Conservation (phyloP, 2,329 filamentous ascomycete genomes). For the Phoma herbarum region DNA sequence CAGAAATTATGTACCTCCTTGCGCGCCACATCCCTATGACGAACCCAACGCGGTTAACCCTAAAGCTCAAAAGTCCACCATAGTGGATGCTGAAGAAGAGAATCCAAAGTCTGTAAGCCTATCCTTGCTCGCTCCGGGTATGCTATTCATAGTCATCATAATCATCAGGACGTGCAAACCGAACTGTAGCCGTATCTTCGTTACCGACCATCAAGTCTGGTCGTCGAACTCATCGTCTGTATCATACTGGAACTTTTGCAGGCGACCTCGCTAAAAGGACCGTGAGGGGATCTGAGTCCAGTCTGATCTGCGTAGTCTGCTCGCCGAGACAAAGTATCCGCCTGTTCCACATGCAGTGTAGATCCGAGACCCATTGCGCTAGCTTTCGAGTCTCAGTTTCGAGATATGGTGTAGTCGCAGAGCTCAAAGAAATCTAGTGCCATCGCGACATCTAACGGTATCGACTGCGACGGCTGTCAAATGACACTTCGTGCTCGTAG, state of each 20-base stretch:
- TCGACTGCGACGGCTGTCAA: conserved; percentile 59
- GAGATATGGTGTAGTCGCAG: conserved; percentile 4
- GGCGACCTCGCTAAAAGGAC: conserved; percentile 17
- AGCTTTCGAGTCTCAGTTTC: conserved; percentile 17
- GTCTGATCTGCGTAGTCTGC: conserved; percentile 7
- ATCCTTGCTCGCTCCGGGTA: conserved; percentile 40
- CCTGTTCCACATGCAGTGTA: conserved; percentile 22
- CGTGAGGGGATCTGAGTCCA: neutral
- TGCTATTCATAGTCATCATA: conserved; percentile 50
- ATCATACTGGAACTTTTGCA: conserved; percentile 43
- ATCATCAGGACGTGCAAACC: conserved; percentile 42
- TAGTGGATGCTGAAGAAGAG: conserved; percentile 21
- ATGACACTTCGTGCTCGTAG: conserved; percentile 73
- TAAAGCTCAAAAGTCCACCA: conserved; percentile 4
- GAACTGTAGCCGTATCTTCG: conserved; percentile 30
- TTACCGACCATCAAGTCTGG: conserved; percentile 33
- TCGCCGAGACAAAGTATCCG: conserved; percentile 27
- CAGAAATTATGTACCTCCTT: conserved; percentile 20
- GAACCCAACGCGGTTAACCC: conserved; percentile 1
- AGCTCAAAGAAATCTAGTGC: conserved; percentile 6
- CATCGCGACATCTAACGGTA: conserved; percentile 45
- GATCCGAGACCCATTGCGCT: conserved; percentile 17
- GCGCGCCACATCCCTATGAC: conserved; percentile 2
- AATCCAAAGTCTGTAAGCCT: conserved; percentile 26
- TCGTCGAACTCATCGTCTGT: conserved; percentile 35